phyloP scores from a whole-genome alignment of 352 stramenopile species.

The Aphanomyces stellatus region DNA sequence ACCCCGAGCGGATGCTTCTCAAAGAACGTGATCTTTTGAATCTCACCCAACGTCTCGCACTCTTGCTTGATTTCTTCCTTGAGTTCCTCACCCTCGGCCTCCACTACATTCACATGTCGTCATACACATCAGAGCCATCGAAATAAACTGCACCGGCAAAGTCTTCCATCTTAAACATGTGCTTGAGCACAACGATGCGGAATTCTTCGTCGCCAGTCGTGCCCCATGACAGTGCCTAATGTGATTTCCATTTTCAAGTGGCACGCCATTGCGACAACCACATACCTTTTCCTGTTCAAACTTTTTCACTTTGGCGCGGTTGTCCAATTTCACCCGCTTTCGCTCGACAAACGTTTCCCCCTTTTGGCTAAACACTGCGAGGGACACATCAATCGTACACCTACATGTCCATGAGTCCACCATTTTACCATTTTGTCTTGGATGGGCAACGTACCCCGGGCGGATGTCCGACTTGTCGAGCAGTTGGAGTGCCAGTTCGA shows the following conservation, averaged over 20 bases:
- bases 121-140: too few relatives aligned
- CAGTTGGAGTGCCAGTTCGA: slow-evolving; percentile 91
- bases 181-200: slow-evolving; percentile 94
- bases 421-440: slow-evolving; percentile 21
- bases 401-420: slow-evolving; percentile 21
- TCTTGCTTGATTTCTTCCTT: slow-evolving; percentile 70
- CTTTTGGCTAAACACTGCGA: slow-evolving; percentile 87
- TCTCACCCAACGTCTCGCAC: slow-evolving; percentile 81
- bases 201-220: slow-evolving; percentile 88
- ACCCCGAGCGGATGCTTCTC: slow-evolving; percentile 86
- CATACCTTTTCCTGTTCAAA: slow-evolving; percentile 77
- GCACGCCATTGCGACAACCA: too few relatives aligned
- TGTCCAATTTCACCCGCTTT: slow-evolving; percentile 76
- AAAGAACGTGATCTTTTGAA: slow-evolving; percentile 93
- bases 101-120: slow-evolving; percentile 40
- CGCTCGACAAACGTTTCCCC: slow-evolving; percentile 62
- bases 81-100: slow-evolving; percentile 59
- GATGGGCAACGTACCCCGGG: slow-evolving; percentile 43
- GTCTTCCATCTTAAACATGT: slow-evolving; percentile 90
- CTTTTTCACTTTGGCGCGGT: slow-evolving; percentile 78
- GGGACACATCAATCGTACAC: slow-evolving; percentile 64
- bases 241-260: too few relatives aligned
- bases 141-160: slow-evolving; percentile 71
- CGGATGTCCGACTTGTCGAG: slow-evolving; percentile 86
- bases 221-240: slow-evolving; percentile 91